These are phyloP conservation scores for Fusarium haematococcum DNA, from an alignment of 2,329 filamentous ascomycete species.

Conservation along the genomic window DNA sequence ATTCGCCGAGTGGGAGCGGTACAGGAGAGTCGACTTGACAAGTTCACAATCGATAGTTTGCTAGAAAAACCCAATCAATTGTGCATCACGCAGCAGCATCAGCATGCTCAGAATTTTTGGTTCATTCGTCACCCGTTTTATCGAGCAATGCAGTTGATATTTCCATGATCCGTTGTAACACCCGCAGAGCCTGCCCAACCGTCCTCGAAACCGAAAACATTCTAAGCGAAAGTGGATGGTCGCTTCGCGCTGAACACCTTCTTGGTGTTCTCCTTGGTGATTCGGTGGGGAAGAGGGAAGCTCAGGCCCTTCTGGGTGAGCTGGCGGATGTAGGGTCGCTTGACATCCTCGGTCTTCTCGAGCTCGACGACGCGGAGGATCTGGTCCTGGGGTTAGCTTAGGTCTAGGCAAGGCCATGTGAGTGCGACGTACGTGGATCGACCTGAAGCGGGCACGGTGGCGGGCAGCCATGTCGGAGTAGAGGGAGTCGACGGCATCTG, in stretches of 20 bases:
- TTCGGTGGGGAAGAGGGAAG: slow-evolving; percentile 98
- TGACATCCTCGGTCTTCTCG: slow-evolving; percentile 93
- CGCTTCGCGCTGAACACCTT: slow-evolving; percentile 94
- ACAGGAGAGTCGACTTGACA: slow-evolving; percentile 35
- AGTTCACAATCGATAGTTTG: slow-evolving; percentile 36
- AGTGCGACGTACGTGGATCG: slow-evolving; percentile 86
- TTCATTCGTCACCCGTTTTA: slow-evolving; percentile 61
- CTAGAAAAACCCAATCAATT: slow-evolving; percentile 47
- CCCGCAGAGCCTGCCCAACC: slow-evolving; percentile 68
- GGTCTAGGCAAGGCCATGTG: no score
- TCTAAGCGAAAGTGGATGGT: slow-evolving; percentile 98
- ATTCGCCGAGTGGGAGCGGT: slow-evolving; percentile 44
- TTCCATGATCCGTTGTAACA: slow-evolving; percentile 73
- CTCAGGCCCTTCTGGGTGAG: slow-evolving; percentile 93
- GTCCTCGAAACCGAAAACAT: slow-evolving; percentile 64
- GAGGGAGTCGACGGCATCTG: slow-evolving; percentile 93
- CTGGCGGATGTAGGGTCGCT: slow-evolving; percentile 99
- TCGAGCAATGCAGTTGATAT: slow-evolving; percentile 69
- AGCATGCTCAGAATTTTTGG: slow-evolving; percentile 50
- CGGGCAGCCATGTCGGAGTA: slow-evolving; percentile 99
- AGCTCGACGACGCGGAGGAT: slow-evolving; percentile 98
- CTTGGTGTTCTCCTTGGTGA: slow-evolving; percentile 83
- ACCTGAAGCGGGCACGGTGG: slow-evolving; percentile 96
- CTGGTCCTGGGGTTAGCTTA: slow-evolving; percentile 58
- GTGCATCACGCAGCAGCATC: slow-evolving; percentile 42